Base-by-base conservation (phyloP, 2,329 filamentous ascomycete genomes). In the Verticillium albo-atrum region DNA sequence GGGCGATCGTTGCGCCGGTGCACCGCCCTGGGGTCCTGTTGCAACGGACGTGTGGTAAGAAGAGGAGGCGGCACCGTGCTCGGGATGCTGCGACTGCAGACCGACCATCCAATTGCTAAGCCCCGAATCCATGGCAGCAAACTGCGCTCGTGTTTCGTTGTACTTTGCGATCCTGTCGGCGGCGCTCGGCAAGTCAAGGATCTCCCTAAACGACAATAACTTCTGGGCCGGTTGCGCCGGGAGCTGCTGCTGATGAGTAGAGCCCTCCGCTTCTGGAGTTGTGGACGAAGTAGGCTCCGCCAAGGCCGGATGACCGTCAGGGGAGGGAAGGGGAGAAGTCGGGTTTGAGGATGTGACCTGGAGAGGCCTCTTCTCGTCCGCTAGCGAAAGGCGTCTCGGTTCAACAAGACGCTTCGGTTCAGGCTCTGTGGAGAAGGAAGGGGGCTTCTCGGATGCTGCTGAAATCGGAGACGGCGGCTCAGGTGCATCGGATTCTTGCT, bases 131-230 rank as follows among this genome's bases (percentile, higher is more conserved):
- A 89, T 86, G 14, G 76, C 72, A 0, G 89, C 87, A 71, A 92
- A 92, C 53, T 89, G 83, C 17, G 84, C 77, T 52, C 91, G 84
- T 0, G 90, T 89, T 60, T 89, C 84, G 60, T 91, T 84, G 71
- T 90, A 96, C 15, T 86, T 88, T 51, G 82, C 78, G 61, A 95
- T 90, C 23, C 92, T 86, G 64, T 95, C 88, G 15, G 80, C 72
- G 0, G 87, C 73, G 2, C 83, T 85, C 17, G 83, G 80, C 55
- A 95, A 80, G 9, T 84, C 85, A 67, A 92, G 80, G 62, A 97
- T 96, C 60, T 96, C 89, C 56, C 87, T 85, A 74, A 96, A 93
- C 1, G 82, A 78, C 63, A 83, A 80, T 37, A 84, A 76, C 54
- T 77, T 81, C 51, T 66, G 23, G 14, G 61, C 56, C 35, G 58